These are phyloP conservation scores for Fusarium annulatum DNA, from an alignment of 2,329 filamentous ascomycete species.

Conservation along the genomic window DNA sequence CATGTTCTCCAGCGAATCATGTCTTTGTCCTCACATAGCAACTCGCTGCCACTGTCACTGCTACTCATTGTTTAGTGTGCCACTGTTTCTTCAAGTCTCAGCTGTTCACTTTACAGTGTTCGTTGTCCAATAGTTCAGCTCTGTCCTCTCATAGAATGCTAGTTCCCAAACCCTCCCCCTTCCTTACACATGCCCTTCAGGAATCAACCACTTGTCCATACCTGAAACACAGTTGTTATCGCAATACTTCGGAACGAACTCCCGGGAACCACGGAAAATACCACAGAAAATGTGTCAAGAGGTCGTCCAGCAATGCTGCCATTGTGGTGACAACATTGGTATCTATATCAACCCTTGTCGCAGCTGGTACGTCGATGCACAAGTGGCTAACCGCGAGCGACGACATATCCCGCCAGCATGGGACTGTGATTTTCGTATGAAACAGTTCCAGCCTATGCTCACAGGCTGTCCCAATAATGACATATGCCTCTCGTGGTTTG, in stretches of 20 bases:
- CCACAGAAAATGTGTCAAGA: constrained; percentile 15
- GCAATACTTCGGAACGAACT: background rate
- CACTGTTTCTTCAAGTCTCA: background rate
- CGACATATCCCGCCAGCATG: background rate
- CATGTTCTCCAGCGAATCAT: background rate
- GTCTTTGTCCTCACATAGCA: background rate
- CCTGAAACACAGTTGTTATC: background rate
- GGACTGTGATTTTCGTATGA: background rate
- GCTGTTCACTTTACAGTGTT: background rate
- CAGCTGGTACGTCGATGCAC: background rate
- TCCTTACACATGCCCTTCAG: background rate
- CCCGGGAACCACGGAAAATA: background rate
- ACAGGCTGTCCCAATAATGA: constrained; percentile 24
- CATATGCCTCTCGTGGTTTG: constrained; percentile 28
- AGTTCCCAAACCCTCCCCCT: background rate
- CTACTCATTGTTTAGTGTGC: background rate
- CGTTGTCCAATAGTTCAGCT: no score
- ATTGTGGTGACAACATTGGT: constrained; percentile 20
- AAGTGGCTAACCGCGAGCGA: background rate
- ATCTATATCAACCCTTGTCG: constrained; percentile 9
- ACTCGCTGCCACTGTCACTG: background rate
- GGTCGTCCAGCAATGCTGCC: constrained; percentile 8
- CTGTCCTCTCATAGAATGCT: background rate
- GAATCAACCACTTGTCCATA: background rate
- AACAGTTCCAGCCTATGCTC: background rate